These are phyloP conservation scores for Amauroascus verrucosus DNA, from an alignment of 2,329 filamentous ascomycete genomes.

Conservation along the genomic window DNA sequence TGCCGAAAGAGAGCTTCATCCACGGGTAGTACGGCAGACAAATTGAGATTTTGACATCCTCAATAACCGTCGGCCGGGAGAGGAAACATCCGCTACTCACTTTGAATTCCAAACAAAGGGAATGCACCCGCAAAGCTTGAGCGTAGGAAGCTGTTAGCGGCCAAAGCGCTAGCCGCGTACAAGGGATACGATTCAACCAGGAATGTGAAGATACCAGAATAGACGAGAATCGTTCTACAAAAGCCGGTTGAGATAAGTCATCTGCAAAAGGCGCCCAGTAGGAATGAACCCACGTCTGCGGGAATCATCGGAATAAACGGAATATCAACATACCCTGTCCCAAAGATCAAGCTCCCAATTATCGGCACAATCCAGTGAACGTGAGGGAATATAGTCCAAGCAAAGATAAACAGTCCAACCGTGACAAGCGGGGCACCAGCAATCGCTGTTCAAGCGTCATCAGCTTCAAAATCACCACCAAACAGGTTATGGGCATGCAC, in stretches of 20 bases:
- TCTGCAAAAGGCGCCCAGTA: constrained; percentile 1
- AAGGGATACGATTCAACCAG: constrained; percentile 53
- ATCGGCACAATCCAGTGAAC: constrained; percentile 71
- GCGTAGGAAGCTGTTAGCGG: constrained; percentile 71
- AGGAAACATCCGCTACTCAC: constrained; percentile 23
- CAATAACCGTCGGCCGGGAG: background rate
- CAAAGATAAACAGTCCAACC: constrained; percentile 76
- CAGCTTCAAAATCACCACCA: constrained; percentile 5
- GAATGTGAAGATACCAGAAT: constrained; percentile 80
- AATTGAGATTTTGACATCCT: background rate
- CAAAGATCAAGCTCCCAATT: constrained; percentile 62
- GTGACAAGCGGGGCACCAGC: constrained; percentile 68
- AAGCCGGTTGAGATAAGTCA: constrained; percentile 9
- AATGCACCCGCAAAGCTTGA: constrained; percentile 71
- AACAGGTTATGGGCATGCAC: constrained; percentile 34
- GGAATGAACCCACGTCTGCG: background rate
- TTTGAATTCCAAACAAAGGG: constrained; percentile 59
- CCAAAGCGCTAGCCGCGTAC: constrained; percentile 53
- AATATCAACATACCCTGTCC: constrained; percentile 48
- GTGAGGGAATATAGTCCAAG: constrained; percentile 63
- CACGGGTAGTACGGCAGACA: constrained; percentile 8
- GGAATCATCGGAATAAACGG: constrained; percentile 1
- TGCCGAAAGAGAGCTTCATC: background rate
- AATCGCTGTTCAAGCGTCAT: constrained; percentile 39
- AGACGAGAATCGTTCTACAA: constrained; percentile 62